Percentiles rank a stretch among this genome's conserved stretches.
These are phyloP conservation scores for Neocallimastix lanati DNA, from an alignment of 192 early-diverging fungal species.

Conservation along the genomic window DNA sequence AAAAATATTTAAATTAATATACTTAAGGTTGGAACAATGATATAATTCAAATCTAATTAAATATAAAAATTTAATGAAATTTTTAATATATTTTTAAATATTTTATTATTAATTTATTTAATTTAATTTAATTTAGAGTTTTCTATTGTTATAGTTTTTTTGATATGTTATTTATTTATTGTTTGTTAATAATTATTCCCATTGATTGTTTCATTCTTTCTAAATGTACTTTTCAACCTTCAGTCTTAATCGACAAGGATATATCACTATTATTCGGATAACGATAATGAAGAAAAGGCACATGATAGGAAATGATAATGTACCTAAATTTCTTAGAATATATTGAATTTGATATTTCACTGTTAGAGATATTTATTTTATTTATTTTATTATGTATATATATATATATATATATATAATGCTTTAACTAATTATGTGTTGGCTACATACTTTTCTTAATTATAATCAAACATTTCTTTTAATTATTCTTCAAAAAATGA, in stretches of 20 bases:
- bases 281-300: neutral
- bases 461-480: conserved; percentile 57
- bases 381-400: too few species aligned
- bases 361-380: neutral
- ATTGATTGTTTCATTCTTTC: conserved; percentile 37
- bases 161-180: too few species aligned
- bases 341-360: neutral
- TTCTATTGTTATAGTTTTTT: too few species aligned
- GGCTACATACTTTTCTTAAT: conserved; percentile 33
- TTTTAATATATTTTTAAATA: too few species aligned
- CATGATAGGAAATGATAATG: neutral
- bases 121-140: too few species aligned
- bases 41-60: too few species aligned
- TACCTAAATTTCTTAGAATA: neutral
- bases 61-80: too few species aligned
- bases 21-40: too few species aligned
- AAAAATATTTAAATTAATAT: too few species aligned
- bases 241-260: conserved; percentile 17
- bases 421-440: conserved; percentile 41
- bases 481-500: conserved; percentile 59
- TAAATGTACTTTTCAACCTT: conserved; percentile 40
- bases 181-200: too few species aligned
- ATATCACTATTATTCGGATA: neutral
- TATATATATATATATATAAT: too few species aligned
- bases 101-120: too few species aligned